Base-by-base conservation (phyloP, 805 yeast species). In the Metschnikowia noctiluminum region DNA sequence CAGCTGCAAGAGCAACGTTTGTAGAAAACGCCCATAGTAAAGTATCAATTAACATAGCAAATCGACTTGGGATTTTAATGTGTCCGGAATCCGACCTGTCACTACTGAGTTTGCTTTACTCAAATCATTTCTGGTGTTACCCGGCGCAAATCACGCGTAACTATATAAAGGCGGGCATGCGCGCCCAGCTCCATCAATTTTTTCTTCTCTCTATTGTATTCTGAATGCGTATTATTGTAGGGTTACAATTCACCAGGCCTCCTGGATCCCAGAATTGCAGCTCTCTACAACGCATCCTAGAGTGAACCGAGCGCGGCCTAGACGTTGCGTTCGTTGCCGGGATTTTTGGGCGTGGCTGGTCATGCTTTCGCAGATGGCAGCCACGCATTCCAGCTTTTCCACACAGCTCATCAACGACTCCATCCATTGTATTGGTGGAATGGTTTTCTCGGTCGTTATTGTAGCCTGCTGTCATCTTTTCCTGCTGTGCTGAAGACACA, bases 261-360 rank as follows among this genome's bases (percentile, higher is more conserved):
- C 60, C 55, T 55, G 38, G 51, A 49, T 46, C 45, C 69, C 62
- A 73, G 70, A 69, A 55, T 60, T 64, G 68, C 59, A 62, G 70
- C 78, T 73, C 78, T 73, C 78, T 73, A 73, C 78, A 73, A 73
- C 76, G 62, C 73, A 69, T 70, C 58, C 77, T 58, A 73, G 69
- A 73, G 76, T 62, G 63, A 48, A 70, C 76, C 70, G 67, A 68
- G 62, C 64, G 48, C 49, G 45, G 50, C 51, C 30, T 40, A 7
- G 38, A 42, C 35, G 53, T 45, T 55, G 61, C 45, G 63, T 68
- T 67, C 70, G 69, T 74, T 71, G 68, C 64, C 50, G 76, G 75
- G 65, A 56, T 48, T 54, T 61, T 59, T 71, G 72, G 76, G 73
- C 73, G 65, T 63, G 65, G 61, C 58, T 59, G 68, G 38, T 45